Base-by-base conservation (phyloP, 2,329 filamentous ascomycete genomes). In the Sodiomyces alkalinus region DNA sequence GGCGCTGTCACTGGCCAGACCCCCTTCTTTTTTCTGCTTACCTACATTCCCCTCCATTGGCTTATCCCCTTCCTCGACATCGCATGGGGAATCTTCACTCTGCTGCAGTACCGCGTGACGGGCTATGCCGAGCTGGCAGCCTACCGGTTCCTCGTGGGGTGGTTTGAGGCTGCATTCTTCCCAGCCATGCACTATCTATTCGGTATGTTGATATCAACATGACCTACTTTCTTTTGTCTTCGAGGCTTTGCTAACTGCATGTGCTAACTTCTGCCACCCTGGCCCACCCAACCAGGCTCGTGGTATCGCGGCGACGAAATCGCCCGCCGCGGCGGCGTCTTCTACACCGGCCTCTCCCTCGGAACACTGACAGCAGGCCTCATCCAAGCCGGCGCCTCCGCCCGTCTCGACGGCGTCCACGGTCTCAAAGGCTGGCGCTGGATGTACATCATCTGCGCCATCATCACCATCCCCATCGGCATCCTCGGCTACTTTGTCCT, bases 401-500 rank as follows among this genome's bases (percentile, higher is more conserved):
- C 47, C 1, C 41, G 51, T 1, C 46, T 62, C 0, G 48, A 62
- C 19, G 59, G 56, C 1, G 47, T 62, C 4, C 43, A 55, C 15
- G 61, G 61, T 0, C 46, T 64, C 0, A 52, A 52, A 1, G 62
- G 60, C 1, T 65, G 61, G 59, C 46, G 62, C n/a, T 71, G 65
- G 66, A 63, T 70, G 50, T 70, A 68, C 38, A 62, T 67, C 25
- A 62, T 68, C 40, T 56, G 55, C 28, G 50, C 62, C 4, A 32
- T 70, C 5, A 64, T 72, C 32, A 71, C 68, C 2, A 60, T 72
- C 9, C 63, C 64, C 0, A 46, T 70, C 4, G 62, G 60, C 0
- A 47, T 70, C 4, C 36, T 62, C 1, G 64, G 66, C 0, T 58
- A 56, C 24, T 53, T 68, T 17, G 41, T 70, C 5, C 51, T 68